Evolutionary conservation across 768 basidiomycete species (phyloP).

Genomic region (Amanita thiersii): DNA sequence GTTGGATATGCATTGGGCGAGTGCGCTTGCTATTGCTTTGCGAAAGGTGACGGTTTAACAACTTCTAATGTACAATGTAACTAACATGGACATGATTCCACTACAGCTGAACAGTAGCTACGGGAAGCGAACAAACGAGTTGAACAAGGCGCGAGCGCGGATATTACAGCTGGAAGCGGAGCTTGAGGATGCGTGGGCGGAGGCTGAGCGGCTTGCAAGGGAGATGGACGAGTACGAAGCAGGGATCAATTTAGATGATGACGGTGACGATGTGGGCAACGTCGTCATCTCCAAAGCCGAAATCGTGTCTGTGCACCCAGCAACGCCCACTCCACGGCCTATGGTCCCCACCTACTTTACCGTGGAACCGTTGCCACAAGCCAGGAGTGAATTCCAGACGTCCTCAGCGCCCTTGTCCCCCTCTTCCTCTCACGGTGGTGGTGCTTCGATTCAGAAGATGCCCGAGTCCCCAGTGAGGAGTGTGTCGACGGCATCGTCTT

Average conservation of each 20-base stretch:
- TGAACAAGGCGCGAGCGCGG: conserved; percentile 35
- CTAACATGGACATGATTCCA: background rate
- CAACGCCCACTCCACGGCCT: conserved; percentile 10
- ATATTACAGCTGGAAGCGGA: conserved; percentile 57
- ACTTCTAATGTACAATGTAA: background rate
- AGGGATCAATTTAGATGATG: conserved; percentile 21
- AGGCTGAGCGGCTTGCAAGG: conserved; percentile 63
- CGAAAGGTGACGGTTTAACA: conserved; percentile 46
- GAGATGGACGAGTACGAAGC: conserved; percentile 62
- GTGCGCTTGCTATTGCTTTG: conserved; percentile 70
- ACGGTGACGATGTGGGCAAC: conserved; percentile 26
- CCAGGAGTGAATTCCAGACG: too few species aligned
- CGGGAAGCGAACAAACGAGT: conserved; percentile 53
- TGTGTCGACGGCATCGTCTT: conserved; percentile 3
- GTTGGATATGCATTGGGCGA: conserved; percentile 61
- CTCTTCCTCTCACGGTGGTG: background rate
- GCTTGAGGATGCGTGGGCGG: conserved; percentile 74
- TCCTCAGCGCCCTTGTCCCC: conserved; percentile 5
- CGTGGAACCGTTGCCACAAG: conserved; percentile 8
- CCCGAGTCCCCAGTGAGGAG: conserved; percentile 6
- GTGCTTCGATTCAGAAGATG: background rate
- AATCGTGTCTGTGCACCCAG: conserved; percentile 29
- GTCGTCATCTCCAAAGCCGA: conserved; percentile 41
- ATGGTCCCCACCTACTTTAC: conserved; percentile 12
- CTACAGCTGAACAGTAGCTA: conserved; percentile 61